phyloP scores from a whole-genome alignment of 108 stramenopile genomes.

The Mediolabrus comicus region DNA sequence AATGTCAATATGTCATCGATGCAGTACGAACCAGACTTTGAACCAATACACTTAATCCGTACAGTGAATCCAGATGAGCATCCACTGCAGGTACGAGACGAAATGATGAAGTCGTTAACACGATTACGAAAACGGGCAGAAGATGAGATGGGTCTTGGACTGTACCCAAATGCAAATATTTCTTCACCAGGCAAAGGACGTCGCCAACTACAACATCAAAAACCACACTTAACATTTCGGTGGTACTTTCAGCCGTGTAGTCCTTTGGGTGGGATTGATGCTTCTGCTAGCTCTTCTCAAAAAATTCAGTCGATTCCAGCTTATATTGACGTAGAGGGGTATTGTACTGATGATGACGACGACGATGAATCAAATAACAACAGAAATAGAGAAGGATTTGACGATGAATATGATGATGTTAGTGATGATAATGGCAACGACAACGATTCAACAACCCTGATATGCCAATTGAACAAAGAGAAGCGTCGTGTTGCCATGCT shows the following conservation, averaged over 20 bases:
- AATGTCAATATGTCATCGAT: background rate
- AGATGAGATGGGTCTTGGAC: slow-evolving; percentile 35
- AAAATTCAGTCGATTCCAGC: slow-evolving; percentile 46
- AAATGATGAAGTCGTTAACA: slow-evolving; percentile 23
- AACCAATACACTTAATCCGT: slow-evolving; percentile 42
- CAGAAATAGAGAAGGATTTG: background rate
- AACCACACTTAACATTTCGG: slow-evolving; percentile 31
- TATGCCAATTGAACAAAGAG: slow-evolving; percentile 23
- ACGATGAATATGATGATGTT: background rate
- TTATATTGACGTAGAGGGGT: slow-evolving; percentile 47
- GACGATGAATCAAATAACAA: background rate
- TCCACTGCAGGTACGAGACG: slow-evolving; percentile 43
- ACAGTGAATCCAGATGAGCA: slow-evolving; percentile 47
- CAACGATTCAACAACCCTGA: background rate
- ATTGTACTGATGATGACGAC: slow-evolving; percentile 36
- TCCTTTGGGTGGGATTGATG: slow-evolving; percentile 29
- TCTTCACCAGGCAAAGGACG: slow-evolving; percentile 6
- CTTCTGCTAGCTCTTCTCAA: slow-evolving; percentile 12
- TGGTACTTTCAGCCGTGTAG: slow-evolving; percentile 57
- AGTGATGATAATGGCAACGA: slow-evolving; percentile 9
- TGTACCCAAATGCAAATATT: background rate
- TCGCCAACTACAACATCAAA: background rate
- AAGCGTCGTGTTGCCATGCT: slow-evolving; percentile 27
- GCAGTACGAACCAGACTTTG: slow-evolving; percentile 24
- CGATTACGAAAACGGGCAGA: slow-evolving; percentile 23